These are phyloP conservation scores for Viridothelium virens DNA, from an alignment of 495 filamentous ascomycete genomes.

Conservation along the genomic window DNA sequence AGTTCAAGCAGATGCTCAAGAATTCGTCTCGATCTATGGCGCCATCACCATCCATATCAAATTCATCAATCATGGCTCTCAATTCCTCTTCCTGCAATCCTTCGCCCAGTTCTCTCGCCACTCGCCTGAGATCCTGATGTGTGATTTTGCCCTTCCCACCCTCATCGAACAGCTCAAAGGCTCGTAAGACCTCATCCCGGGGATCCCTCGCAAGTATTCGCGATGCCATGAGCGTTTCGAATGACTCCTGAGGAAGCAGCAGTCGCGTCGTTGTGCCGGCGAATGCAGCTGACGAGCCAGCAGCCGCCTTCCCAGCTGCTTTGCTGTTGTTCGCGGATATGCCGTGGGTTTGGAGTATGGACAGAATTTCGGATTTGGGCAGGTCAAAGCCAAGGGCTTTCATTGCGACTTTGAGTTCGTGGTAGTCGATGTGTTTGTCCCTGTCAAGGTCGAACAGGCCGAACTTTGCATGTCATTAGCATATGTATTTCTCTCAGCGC, in stretches of 20 bases:
- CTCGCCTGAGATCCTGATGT: conserved; percentile 73
- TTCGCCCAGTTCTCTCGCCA: conserved; percentile 87
- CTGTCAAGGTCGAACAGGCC: conserved; percentile 95
- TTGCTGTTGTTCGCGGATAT: conserved; percentile 43
- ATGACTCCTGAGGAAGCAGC: conserved; percentile 61
- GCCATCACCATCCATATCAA: conserved; percentile 88
- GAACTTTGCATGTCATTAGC: conserved; percentile 52
- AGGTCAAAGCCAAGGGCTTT: conserved; percentile 92
- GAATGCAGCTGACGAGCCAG: conserved; percentile 19
- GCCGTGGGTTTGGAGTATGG: conserved; percentile 63
- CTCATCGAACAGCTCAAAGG: conserved; percentile 83
- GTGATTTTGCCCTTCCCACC: conserved; percentile 76
- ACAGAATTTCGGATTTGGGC: conserved; percentile 71
- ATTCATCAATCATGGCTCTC: conserved; percentile 95
- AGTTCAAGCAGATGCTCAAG: conserved; percentile 59
- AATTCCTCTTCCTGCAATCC: conserved; percentile 87
- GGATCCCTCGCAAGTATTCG: conserved; percentile 78
- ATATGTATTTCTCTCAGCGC: conserved; percentile 8
- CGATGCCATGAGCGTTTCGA: conserved; percentile 70
- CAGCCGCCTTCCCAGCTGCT: conserved; percentile 24
- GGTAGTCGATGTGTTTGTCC: conserved; percentile 89
- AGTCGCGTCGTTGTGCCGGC: conserved; percentile 41
- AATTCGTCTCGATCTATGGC: conserved; percentile 88
- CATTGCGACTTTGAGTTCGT: conserved; percentile 95
- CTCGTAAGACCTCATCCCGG: conserved; percentile 80